Conservation (phyloP, 2,329 filamentous ascomycete species). For the Fusarium sp. region DNA sequence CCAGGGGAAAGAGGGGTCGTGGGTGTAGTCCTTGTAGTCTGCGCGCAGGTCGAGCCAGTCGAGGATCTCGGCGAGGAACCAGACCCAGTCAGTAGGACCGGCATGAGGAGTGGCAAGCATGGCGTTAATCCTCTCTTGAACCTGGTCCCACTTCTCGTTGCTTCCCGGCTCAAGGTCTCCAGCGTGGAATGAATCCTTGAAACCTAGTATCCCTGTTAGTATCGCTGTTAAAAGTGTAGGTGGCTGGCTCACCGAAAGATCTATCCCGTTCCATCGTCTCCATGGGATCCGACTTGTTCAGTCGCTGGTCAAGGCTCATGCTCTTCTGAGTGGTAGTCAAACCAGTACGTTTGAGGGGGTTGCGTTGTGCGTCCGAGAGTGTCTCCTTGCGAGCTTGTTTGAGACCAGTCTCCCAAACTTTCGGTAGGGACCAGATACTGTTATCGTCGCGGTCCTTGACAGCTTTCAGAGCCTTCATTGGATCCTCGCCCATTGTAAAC, state of each 20-base stretch:
- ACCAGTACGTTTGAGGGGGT: conserved; percentile 25
- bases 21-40: conserved; percentile 27
- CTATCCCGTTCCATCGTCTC: conserved; percentile 44
- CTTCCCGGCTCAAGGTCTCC: conserved; percentile 44
- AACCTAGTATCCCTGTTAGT: conserved; percentile 13
- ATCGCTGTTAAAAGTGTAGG: accelerated
- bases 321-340: conserved; percentile 2
- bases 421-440: conserved; percentile 38
- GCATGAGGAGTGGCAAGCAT: conserved; percentile 28
- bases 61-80: conserved; percentile 37
- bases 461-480: conserved; percentile 3
- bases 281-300: conserved; percentile 22
- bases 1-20: conserved; percentile 35
- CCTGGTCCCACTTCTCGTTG: conserved; percentile 28
- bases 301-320: conserved; percentile 5
- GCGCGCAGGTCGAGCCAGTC: conserved; percentile 39
- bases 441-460: conserved; percentile 18
- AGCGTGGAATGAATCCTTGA: conserved; percentile 44
- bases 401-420: conserved; percentile 39
- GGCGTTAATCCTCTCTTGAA: conserved; percentile 29
- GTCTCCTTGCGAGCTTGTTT: conserved; percentile 16
- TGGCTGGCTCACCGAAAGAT: conserved; percentile 27
- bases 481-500: conserved; percentile 12
- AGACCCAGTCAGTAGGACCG: conserved; percentile 40
- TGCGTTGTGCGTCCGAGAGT: background rate